Conservation (phyloP, 2,329 filamentous ascomycete genomes). For the Diatrype stigma region DNA sequence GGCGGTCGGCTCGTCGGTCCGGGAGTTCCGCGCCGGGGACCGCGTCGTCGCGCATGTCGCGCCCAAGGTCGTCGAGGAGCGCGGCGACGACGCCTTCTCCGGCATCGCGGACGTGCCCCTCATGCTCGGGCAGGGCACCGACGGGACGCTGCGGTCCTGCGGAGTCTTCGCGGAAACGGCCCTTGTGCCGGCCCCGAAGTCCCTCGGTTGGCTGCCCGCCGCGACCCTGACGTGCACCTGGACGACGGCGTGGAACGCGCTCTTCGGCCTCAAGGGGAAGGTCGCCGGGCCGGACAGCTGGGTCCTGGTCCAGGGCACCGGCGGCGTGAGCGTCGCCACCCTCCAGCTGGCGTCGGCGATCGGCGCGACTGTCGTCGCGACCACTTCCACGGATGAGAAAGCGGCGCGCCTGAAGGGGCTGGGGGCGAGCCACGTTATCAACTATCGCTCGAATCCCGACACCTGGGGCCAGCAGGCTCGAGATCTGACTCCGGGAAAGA, state of each 20-base stretch:
- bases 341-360: slow-evolving; percentile 42
- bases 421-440: slow-evolving; percentile 56
- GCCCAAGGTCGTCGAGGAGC: slow-evolving; percentile 47
- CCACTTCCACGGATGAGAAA: slow-evolving; percentile 54
- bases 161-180: slow-evolving; percentile 42
- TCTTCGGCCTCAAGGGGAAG: slow-evolving; percentile 42
- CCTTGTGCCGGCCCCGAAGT: slow-evolving; percentile 35
- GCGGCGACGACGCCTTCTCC: slow-evolving; percentile 53
- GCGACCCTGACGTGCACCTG: slow-evolving; percentile 45
- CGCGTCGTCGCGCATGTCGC: slow-evolving; percentile 45
- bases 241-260: slow-evolving; percentile 47
- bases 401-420: slow-evolving; percentile 47
- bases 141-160: slow-evolving; percentile 42
- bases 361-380: slow-evolving; percentile 53
- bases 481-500: slow-evolving; percentile 39
- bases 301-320: slow-evolving; percentile 36
- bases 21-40: slow-evolving; percentile 29
- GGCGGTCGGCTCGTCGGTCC: slow-evolving; percentile 12
- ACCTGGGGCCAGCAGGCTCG: slow-evolving; percentile 55
- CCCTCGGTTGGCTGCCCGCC: slow-evolving; percentile 33
- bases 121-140: slow-evolving; percentile 50
- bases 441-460: slow-evolving; percentile 53
- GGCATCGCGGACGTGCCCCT: slow-evolving; percentile 55
- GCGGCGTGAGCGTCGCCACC: slow-evolving; percentile 34
- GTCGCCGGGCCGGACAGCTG: slow-evolving; percentile 32